Conservation (phyloP, 495 filamentous ascomycete species). For the Xylaria sp. region DNA sequence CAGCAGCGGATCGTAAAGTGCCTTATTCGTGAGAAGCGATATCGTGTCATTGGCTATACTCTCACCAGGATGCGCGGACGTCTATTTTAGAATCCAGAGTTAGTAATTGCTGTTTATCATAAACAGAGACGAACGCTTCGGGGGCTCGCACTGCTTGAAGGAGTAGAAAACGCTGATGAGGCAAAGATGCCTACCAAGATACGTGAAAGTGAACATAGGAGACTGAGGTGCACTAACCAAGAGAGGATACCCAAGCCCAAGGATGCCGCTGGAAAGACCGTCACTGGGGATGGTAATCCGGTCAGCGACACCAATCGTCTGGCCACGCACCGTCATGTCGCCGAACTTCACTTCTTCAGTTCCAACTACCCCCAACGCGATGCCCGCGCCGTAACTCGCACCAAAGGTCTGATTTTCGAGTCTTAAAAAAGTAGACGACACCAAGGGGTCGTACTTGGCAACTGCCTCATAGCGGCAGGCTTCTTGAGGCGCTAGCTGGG, state of each 20-base stretch:
- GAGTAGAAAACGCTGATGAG: not conserved
- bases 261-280: constrained; percentile 59
- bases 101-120: not conserved
- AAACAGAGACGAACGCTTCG: too few species aligned
- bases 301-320: constrained; percentile 60
- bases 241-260: constrained; percentile 67
- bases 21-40: constrained; percentile 34
- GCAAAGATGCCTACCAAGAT: not conserved
- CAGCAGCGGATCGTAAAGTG: constrained; percentile 62
- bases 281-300: constrained; percentile 34
- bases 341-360: constrained; percentile 60
- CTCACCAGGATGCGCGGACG: constrained; percentile 30
- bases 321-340: constrained; percentile 59
- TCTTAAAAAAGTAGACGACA: constrained; percentile 48
- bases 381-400: constrained; percentile 15
- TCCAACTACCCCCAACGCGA: constrained; percentile 14
- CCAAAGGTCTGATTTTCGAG: constrained; percentile 13
- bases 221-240: constrained; percentile 35
- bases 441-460: constrained; percentile 39
- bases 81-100: constrained; percentile 2
- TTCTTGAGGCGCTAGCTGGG: constrained; percentile 24
- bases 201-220: not conserved
- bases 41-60: constrained; percentile 33
- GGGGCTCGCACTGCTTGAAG: not conserved
- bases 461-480: constrained; percentile 46